Base-by-base conservation (phyloP, 495 filamentous ascomycete genomes). In the Penicillium diatomitis region DNA sequence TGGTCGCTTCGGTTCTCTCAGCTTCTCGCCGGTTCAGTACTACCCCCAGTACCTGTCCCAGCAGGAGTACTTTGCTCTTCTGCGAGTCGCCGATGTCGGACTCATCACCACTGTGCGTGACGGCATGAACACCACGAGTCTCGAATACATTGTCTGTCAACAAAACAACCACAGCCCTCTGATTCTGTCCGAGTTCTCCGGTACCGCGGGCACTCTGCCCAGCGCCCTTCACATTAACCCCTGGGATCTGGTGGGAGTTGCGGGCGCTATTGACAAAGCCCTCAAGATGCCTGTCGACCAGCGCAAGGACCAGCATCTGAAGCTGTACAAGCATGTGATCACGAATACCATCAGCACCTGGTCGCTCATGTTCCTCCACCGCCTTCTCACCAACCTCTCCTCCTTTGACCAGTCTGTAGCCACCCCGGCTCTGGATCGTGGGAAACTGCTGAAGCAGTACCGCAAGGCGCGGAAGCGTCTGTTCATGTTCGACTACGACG, bases 401-500 rank as follows among this genome's bases (percentile, higher is more conserved):
- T 84, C 81, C 27, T 83, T 82, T 56, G 83, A 85, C 53, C 81
- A 83, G 50, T 77, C 79, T n/a, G 76, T 81, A 43, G 79, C 83
- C 10, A 96, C 89, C 4, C 90, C 90, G 0, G 74, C 84, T 1
- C 79, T 96, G 11, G 88, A 96, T 65, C 79, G 79, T 20, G 70
- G 79, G 10, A 70, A 77, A 54, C 63, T 95, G 47, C 65, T 91
- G 37, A 75, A 71, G 44, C 81, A 82, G 51, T 96, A 94, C 61
- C 78, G 80, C 51, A 71, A 77, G 40, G 79, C 87, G 11, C 73
- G 70, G 44, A 84, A 82, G 66, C 82, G 91, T 32, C 71, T 98
- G 2, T 94, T 97, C 67, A 89, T 98, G 85, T 95, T 96, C 57
- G 92, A 98, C 71, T 98, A 97, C 60, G 92, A 98, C 65, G 92